phyloP scores from a whole-genome alignment of 495 filamentous ascomycete genomes.

The Hyaloscypha hepaticicola region DNA sequence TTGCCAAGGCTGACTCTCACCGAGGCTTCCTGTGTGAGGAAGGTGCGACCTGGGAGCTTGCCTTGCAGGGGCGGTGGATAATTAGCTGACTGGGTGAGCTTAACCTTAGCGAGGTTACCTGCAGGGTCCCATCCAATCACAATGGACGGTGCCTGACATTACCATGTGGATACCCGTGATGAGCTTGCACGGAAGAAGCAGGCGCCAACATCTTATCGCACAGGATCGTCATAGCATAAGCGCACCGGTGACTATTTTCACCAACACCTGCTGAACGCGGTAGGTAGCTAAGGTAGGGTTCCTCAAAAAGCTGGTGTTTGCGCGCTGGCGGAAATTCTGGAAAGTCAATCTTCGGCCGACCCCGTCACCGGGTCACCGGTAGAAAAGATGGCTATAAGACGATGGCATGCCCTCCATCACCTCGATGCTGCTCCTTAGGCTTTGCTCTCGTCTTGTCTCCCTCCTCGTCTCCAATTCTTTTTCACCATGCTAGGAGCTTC shows the following conservation, averaged over 20 bases:
- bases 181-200: conserved; percentile 3
- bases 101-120: too few relatives aligned
- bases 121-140: too few relatives aligned
- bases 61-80: too few relatives aligned
- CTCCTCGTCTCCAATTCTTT: not conserved
- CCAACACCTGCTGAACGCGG: not conserved
- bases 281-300: not conserved
- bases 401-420: not conserved
- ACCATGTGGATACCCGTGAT: not conserved
- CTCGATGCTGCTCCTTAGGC: not conserved
- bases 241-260: too few relatives aligned
- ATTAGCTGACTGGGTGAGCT: too few relatives aligned
- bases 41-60: too few relatives aligned
- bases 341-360: not conserved
- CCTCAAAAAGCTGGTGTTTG: not conserved
- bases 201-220: not conserved
- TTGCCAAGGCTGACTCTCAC: too few relatives aligned
- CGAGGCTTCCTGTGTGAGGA: too few relatives aligned
- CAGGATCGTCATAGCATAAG: conserved; percentile 1
- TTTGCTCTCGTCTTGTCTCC: not conserved
- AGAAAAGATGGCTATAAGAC: not conserved
- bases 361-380: not conserved
- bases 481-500: conserved; percentile 33
- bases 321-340: not conserved
- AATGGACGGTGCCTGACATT: too few relatives aligned